Base-by-base conservation (phyloP, 805 yeast genomes). In the Torulaspora franciscae region DNA sequence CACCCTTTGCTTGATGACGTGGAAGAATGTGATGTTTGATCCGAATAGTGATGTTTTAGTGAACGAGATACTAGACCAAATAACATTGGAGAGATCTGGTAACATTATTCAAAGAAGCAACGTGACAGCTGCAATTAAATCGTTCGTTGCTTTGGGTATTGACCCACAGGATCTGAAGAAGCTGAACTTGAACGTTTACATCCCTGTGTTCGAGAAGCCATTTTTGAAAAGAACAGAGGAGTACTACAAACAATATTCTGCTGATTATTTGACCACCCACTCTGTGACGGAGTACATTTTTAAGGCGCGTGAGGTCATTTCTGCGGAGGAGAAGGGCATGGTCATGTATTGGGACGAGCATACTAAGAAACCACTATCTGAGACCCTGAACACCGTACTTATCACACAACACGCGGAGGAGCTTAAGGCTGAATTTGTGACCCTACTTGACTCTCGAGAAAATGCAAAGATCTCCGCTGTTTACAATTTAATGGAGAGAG, bases 221-320 rank as follows among this genome's bases (percentile, higher is more conserved):
- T 93, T 88, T 62, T 72, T 93, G 52, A 79, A 76, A 19, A 81
- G 79, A 42, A 83, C 93, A 2, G 75, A 71, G 45, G 76, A 73
- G 28, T 66, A 63, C 42, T 66, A 66, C 40, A 69, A 72, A 17
- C 71, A 71, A 35, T 96, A 89, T 65, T 80, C 93, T 32, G 67
- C 70, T 13, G 73, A 72, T 34, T 89, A 81, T 61, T 71, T 93
- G 48, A 67, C 75, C 3, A 76, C 78, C 25, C 85, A 89, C 64
- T 84, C 88, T 52, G 91, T 91, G 39, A 91, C 90, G 19, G 95
- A 88, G 58, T 93, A 93, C 68, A 81, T 93, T 77, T 79, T 77
- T 49, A 86, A 83, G 63, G 95, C 96, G 32, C 89, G 85, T 55
- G 75, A 77, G 42, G 75, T 97, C 49, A 77, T 95, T 40, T 77